Evolutionary conservation across 2,329 filamentous ascomycete genomes (phyloP).

Genomic region (Sphaerulina vaccinii): DNA sequence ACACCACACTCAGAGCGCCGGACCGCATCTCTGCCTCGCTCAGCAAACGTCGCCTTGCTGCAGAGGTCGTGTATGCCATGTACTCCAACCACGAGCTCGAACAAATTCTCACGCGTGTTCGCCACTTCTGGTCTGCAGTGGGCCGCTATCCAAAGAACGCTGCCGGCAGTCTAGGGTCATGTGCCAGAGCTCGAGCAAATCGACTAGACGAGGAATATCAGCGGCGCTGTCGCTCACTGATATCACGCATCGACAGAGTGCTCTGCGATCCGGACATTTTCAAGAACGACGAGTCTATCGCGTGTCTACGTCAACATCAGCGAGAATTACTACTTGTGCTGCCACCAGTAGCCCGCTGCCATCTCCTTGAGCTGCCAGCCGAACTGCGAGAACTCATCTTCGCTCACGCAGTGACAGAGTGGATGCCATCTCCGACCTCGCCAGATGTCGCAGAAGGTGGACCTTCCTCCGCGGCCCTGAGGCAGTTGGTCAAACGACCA

Average conservation of each 20-base stretch:
- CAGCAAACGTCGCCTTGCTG: neutral
- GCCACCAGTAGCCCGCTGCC: slow-evolving; percentile 9
- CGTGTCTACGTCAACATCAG: neutral
- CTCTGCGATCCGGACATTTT: neutral
- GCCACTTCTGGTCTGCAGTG: neutral
- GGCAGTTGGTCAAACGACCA: slow-evolving; percentile 16
- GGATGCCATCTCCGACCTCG: slow-evolving; percentile 11
- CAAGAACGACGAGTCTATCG: neutral
- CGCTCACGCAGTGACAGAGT: slow-evolving; percentile 25
- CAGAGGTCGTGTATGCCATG: neutral
- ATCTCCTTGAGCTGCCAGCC: slow-evolving; percentile 25
- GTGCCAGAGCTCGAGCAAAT: too few species aligned
- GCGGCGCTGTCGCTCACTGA: too few species aligned
- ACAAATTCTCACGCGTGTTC: neutral
- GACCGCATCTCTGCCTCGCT: too few species aligned
- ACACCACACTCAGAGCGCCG: too few species aligned
- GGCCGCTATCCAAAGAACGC: neutral
- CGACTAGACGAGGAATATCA: too few species aligned
- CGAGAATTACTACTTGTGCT: neutral
- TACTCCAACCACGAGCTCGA: neutral
- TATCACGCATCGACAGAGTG: too few species aligned
- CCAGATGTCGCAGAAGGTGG: neutral
- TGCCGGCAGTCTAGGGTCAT: neutral
- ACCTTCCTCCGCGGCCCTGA: neutral
- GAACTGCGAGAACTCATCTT: slow-evolving; percentile 27